Percentiles rank a stretch among this genome's conserved stretches.
phyloP scores from a whole-genome alignment of 2,329 filamentous ascomycete genomes.

The Aspergillus fumigatiaffinis region DNA sequence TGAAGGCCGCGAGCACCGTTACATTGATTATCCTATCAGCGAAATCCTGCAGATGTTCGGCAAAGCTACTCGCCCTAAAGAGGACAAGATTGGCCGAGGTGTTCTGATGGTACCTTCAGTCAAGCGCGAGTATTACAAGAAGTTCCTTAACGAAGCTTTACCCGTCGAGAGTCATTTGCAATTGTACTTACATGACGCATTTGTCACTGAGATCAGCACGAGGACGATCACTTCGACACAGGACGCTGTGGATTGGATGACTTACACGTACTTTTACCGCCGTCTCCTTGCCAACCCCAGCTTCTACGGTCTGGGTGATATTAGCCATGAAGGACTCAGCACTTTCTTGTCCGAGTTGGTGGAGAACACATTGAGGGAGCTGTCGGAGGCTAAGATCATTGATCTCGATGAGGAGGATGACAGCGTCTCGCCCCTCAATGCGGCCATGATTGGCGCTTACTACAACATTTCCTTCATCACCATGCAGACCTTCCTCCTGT shows the following conservation, averaged over 20 bases:
- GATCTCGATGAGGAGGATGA: conserved; percentile 94
- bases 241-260: conserved; percentile 97
- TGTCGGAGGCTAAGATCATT: conserved; percentile 90
- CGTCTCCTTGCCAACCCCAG: conserved; percentile 91
- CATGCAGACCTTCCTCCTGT: conserved; percentile 97
- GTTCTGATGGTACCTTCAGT: conserved; percentile 95
- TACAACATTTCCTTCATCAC: conserved; percentile 99
- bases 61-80: conserved; percentile 74
- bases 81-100: conserved; percentile 77
- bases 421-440: conserved; percentile 81
- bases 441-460: conserved; percentile 97
- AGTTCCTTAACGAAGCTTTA: conserved; percentile 93
- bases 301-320: conserved; percentile 87
- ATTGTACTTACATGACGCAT: conserved; percentile 88
- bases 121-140: conserved; percentile 97
- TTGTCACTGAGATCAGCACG: conserved; percentile 94
- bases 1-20: conserved; percentile 92
- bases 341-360: conserved; percentile 91
- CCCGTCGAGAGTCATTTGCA: conserved; percentile 94
- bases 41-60: conserved; percentile 98
- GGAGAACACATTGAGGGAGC: conserved; percentile 84
- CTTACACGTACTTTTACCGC: conserved; percentile 97
- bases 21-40: conserved; percentile 91
- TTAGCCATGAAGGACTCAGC: conserved; percentile 88
- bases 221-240: conserved; percentile 94